Base-by-base conservation (phyloP, 805 yeast species). In the Candida gorgasii region DNA sequence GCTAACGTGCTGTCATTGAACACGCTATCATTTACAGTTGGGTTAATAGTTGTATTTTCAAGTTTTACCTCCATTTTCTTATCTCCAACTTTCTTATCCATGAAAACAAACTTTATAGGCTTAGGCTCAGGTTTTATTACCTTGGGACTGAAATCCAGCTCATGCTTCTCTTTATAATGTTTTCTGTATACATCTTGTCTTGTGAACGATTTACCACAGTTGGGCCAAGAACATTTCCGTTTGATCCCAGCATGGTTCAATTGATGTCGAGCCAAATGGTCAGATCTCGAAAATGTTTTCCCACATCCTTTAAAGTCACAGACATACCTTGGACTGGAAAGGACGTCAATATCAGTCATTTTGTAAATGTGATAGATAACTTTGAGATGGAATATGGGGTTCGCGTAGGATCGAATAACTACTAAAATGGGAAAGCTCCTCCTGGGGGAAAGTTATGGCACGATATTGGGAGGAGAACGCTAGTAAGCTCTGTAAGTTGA, bases 171-270 rank as follows among this genome's bases (percentile, higher is more conserved):
- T 17, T 36, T 27, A n/a, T 36, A 43, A 36, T 49, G 52, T 38
- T 44, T 49, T 27, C 39, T 35, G 17, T 32, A 46, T 12, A 49
- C 52, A 37, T 49, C 52, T 14, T 18, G 16, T 27, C 52, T 34
- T 2, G 45, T 46, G 30, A 49, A 49, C 5, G 44, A 24, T 39
- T 49, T 49, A 11, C 42, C 50, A 40, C 52, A 49, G 19, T 17
- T 18, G 8, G 52, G 52, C 44, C 44, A 40, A 6, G 38, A 9
- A 27, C 52, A 49, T 23, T 26, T 33, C 23, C 37, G 37, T 13
- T 38, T 33, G 2, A 31, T 16, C 8, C 20, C 26, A 3, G 32
- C 42, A 15, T 49, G 52, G 19, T 49, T 49, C 24, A 46, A 37
- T 14, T 34, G 24, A 20, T 49, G 52, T 15, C 52, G 34, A 5